phyloP scores from a whole-genome alignment of 495 filamentous ascomycete species.

The Podospora comata region DNA sequence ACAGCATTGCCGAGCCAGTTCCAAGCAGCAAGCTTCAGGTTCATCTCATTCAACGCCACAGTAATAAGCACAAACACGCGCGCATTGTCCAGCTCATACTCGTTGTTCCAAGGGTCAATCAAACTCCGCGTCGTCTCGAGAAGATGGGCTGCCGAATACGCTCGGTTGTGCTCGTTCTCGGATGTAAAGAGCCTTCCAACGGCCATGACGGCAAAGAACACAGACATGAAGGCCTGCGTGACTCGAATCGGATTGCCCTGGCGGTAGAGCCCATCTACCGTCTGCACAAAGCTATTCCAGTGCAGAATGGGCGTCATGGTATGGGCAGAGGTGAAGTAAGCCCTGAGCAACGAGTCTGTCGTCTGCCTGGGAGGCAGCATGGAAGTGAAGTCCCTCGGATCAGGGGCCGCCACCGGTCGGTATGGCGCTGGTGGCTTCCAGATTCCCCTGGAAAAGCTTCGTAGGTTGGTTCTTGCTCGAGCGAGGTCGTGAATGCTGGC shows the following conservation, averaged over 20 bases:
- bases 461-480: constrained; percentile 67
- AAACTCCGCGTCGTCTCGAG: constrained; percentile 66
- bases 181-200: constrained; percentile 75
- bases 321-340: constrained; percentile 76
- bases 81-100: constrained; percentile 75
- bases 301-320: constrained; percentile 79
- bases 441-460: constrained; percentile 70
- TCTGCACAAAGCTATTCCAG: constrained; percentile 77
- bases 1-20: constrained; percentile 85
- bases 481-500: constrained; percentile 65
- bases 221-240: constrained; percentile 71
- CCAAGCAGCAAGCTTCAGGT: constrained; percentile 85
- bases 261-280: constrained; percentile 76
- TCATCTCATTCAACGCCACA: constrained; percentile 81
- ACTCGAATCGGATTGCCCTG: constrained; percentile 59
- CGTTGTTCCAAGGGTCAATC: constrained; percentile 80
- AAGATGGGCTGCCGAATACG: constrained; percentile 64
- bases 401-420: constrained; percentile 52
- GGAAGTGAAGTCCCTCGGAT: constrained; percentile 47
- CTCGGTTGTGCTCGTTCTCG: constrained; percentile 51
- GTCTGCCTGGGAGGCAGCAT: constrained; percentile 66
- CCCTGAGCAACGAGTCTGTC: constrained; percentile 70
- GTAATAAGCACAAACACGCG: constrained; percentile 69
- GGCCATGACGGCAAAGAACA: constrained; percentile 82
- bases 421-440: constrained; percentile 77